phyloP scores from a whole-genome alignment of 139 green algal genomes.

The Monoraphidium neglectum region DNA sequence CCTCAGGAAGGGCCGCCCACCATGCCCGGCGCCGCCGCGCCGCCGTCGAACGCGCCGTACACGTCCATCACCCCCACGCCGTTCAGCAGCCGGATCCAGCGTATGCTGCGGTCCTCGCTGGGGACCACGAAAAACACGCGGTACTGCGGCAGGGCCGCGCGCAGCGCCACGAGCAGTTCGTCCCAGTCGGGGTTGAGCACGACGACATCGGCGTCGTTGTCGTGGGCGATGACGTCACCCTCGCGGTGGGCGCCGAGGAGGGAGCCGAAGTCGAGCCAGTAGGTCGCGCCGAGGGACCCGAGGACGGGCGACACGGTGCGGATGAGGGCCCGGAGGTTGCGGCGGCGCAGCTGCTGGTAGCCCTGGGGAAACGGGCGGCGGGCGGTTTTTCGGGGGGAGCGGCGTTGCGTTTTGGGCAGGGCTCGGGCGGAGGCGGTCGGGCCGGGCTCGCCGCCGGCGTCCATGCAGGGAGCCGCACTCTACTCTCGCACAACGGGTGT shows the following conservation, averaged over 20 bases:
- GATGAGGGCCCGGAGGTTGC: conserved; percentile 26
- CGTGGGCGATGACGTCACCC: conserved; percentile 52
- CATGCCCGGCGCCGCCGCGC: no score
- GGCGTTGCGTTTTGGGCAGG: no score
- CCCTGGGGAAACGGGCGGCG: conserved; percentile 3
- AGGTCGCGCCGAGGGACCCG: conserved; percentile 8
- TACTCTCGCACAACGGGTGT: no score
- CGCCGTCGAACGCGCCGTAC: background rate
- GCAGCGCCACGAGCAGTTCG: conserved; percentile 26
- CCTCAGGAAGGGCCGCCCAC: no score
- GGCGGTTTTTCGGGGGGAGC: no score
- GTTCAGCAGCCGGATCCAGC: conserved; percentile 41
- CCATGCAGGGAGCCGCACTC: no score
- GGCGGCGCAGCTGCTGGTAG: conserved; percentile 29
- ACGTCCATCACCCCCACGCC: conserved; percentile 48
- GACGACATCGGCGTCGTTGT: conserved; percentile 59
- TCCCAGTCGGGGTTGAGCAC: conserved; percentile 51
- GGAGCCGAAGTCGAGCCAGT: conserved; percentile 48
- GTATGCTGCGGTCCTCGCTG: conserved; percentile 33
- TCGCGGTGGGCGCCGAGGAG: conserved; percentile 47
- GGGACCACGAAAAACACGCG: conserved; percentile 35
- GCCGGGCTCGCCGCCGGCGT: no score
- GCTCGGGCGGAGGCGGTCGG: no score
- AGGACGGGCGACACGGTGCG: conserved; percentile 27
- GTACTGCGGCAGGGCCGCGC: conserved; percentile 20